Evolutionary conservation across 2,329 filamentous ascomycete genomes (phyloP).

Genomic region (Colletotrichum tropicale): DNA sequence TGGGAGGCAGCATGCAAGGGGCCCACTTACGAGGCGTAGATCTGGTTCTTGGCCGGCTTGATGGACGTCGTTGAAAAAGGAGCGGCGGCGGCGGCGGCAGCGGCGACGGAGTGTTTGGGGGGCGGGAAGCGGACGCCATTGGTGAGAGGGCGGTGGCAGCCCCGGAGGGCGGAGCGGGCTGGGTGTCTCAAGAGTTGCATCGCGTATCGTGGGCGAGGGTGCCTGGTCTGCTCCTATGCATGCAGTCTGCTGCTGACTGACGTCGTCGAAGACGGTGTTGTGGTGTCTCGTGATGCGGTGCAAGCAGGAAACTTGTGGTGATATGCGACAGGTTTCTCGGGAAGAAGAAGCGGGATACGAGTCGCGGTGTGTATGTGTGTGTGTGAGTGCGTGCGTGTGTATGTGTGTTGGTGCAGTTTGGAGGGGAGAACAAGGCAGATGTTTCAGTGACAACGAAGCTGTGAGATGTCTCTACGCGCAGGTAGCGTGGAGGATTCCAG

Average conservation of each 20-base stretch:
- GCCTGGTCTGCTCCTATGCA: not conserved
- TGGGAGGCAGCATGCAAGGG: not conserved
- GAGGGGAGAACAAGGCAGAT: not conserved
- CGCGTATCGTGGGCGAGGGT: not conserved
- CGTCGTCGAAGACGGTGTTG: not conserved
- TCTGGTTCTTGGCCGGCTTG: constrained; percentile 34
- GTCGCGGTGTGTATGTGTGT: not conserved
- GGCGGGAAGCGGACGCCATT: not conserved
- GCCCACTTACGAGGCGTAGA: constrained; percentile 37
- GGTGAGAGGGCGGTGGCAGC: not conserved
- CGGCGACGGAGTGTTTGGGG: not conserved
- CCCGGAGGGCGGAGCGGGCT: constrained; percentile 10
- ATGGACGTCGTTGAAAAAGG: constrained; percentile 15
- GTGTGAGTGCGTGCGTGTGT: too few relatives aligned
- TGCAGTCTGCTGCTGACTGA: not conserved
- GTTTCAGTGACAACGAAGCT: not conserved
- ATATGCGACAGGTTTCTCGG: not conserved
- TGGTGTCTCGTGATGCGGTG: not conserved
- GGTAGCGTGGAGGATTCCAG: not conserved
- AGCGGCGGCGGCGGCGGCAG: not conserved
- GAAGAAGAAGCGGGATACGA: not conserved
- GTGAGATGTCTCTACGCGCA: not conserved
- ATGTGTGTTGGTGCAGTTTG: not conserved
- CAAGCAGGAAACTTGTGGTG: not conserved
- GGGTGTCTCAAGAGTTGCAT: constrained; percentile 11